These are phyloP conservation scores for Lichtheimia hyalospora DNA, from an alignment of 371 early-diverging fungal genomes.

Conservation along the genomic window DNA sequence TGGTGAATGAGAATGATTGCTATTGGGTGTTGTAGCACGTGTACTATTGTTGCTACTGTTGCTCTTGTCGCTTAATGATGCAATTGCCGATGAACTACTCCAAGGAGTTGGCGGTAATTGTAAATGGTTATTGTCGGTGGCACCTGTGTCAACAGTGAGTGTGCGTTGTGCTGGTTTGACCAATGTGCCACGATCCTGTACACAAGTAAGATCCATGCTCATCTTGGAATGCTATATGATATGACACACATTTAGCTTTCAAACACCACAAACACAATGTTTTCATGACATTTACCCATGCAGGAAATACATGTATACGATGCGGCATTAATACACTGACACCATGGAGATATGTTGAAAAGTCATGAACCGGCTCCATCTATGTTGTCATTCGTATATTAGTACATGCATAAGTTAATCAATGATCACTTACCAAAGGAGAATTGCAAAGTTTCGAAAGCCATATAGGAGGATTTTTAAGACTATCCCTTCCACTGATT, in stretches of 20 bases:
- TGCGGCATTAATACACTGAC: neutral
- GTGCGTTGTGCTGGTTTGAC: neutral
- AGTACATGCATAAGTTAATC: neutral
- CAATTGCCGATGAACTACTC: constrained; percentile 1
- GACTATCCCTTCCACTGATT: neutral
- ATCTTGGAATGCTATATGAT: constrained; percentile 6
- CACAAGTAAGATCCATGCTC: neutral
- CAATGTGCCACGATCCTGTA: neutral
- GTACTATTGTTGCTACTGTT: constrained; percentile 6
- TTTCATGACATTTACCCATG: neutral
- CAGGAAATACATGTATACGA: neutral
- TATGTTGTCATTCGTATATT: constrained; percentile 1
- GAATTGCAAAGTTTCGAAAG: constrained; percentile 4
- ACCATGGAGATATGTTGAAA: constrained; percentile 8
- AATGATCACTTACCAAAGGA: constrained; percentile 4
- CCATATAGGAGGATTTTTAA: neutral
- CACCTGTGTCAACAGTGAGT: neutral
- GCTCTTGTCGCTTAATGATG: neutral
- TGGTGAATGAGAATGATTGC: neutral
- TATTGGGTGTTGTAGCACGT: constrained; percentile 3
- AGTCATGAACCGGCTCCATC: constrained; percentile 8
- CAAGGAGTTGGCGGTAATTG: constrained; percentile 4
- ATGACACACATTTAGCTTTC: neutral
- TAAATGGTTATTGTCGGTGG: neutral
- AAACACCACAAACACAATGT: too few relatives aligned